phyloP scores from a whole-genome alignment of 2,329 filamentous ascomycete genomes.

The Lasiodiplodia sp. region DNA sequence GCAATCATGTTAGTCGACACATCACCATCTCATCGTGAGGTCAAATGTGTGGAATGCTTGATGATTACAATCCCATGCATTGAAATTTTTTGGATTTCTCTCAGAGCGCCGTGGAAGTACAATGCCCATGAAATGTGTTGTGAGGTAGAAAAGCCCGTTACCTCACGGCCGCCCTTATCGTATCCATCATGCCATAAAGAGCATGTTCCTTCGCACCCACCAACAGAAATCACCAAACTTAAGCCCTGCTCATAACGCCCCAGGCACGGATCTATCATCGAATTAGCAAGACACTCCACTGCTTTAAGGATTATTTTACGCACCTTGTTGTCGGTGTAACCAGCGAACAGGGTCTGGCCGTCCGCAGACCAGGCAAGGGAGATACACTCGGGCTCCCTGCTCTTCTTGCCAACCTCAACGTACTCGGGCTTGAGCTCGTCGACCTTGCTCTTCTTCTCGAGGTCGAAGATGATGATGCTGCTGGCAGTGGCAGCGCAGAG shows the following conservation, averaged over 20 bases:
- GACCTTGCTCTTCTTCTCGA: constrained; percentile 99
- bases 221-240: constrained; percentile 38
- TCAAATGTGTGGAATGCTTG: constrained; percentile 16
- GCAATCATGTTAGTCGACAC: not conserved
- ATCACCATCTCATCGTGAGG: constrained; percentile 4
- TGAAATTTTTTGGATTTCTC: constrained; percentile 52
- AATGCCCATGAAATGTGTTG: constrained; percentile 30
- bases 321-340: constrained; percentile 96
- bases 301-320: constrained; percentile 35
- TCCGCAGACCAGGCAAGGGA: constrained; percentile 97
- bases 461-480: constrained; percentile 99
- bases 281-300: not conserved
- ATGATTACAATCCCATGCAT: constrained; percentile 38
- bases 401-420: constrained; percentile 96
- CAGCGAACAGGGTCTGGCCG: constrained; percentile 98
- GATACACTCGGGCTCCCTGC: constrained; percentile 97
- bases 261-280: constrained; percentile 46
- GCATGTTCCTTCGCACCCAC: constrained; percentile 28
- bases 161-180: constrained; percentile 30
- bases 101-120: constrained; percentile 52
- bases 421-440: constrained; percentile 99
- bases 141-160: constrained; percentile 30
- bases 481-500: constrained; percentile 96
- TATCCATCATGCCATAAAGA: constrained; percentile 30
- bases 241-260: constrained; percentile 52